A percentile compares a stretch with the other conserved stretches of the same genome.
Evolutionary conservation across 345 rosid species (phyloP).

Genomic region (Citrus australasica): DNA sequence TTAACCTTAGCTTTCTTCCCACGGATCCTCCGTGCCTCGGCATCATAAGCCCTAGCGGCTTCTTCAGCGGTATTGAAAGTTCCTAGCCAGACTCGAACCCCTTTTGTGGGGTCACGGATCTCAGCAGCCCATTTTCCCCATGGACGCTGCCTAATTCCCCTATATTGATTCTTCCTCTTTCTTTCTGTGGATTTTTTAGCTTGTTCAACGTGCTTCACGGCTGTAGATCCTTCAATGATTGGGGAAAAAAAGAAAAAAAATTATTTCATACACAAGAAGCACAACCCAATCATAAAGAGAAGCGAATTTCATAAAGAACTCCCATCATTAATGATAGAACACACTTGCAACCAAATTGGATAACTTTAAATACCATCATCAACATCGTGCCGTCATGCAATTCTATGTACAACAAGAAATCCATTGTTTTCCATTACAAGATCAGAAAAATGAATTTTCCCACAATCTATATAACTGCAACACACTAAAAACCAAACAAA

Average conservation of each 20-base stretch:
- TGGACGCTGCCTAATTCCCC: no score
- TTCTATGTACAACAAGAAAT: background rate
- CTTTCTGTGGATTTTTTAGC: no score
- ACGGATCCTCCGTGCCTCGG: no score
- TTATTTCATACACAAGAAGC: conserved; percentile 5
- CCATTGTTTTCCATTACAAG: background rate
- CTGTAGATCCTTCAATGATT: conserved; percentile 30
- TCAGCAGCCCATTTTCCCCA: no score
- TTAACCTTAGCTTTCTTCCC: no score
- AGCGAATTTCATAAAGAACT: background rate
- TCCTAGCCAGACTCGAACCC: no score
- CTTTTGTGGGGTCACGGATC: no score
- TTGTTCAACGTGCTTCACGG: conserved; percentile 24
- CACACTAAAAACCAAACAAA: background rate
- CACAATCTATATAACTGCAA: background rate
- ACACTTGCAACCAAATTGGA: background rate
- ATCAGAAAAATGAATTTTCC: background rate
- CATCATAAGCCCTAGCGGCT: no score
- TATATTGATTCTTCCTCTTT: no score
- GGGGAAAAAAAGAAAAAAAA: background rate
- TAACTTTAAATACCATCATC: background rate
- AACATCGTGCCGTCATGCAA: background rate
- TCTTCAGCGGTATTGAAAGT: no score
- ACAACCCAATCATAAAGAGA: background rate
- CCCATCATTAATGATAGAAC: background rate